Evolutionary conservation across 805 yeast genomes (phyloP).

Genomic region (Pichia paraexigua): DNA sequence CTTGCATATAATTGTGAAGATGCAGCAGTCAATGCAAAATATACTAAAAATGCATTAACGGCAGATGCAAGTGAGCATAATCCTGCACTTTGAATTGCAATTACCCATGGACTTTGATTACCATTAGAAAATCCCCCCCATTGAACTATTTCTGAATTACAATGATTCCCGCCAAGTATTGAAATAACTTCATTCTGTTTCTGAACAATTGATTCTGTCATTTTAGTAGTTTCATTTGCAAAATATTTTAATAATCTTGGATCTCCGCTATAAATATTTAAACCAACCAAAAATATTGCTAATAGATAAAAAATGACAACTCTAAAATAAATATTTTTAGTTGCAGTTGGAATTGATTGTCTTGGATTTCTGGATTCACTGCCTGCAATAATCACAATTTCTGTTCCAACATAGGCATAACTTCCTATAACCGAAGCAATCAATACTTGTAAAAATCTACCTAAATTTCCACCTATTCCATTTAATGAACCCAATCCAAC

Average conservation of each 20-base stretch:
- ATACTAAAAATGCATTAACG: constrained; percentile 44
- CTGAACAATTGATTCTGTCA: constrained; percentile 14
- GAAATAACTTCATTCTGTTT: constrained; percentile 16
- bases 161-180: constrained; percentile 23
- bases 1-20: constrained; percentile 53
- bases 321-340: constrained; percentile 66
- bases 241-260: constrained; percentile 58
- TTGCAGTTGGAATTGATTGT: constrained; percentile 67
- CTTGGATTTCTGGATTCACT: constrained; percentile 83
- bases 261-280: constrained; percentile 72
- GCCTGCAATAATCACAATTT: constrained; percentile 74
- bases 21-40: constrained; percentile 51
- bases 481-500: constrained; percentile 42
- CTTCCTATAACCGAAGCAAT: constrained; percentile 59
- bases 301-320: constrained; percentile 56
- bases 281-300: constrained; percentile 59
- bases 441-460: constrained; percentile 52
- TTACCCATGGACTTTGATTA: constrained; percentile 49
- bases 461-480: constrained; percentile 56
- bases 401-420: constrained; percentile 76
- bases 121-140: constrained; percentile 37
- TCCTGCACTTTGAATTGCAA: constrained; percentile 47
- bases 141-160: constrained; percentile 18
- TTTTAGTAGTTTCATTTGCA: constrained; percentile 21
- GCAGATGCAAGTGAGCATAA: constrained; percentile 42